These are phyloP conservation scores for Blepharisma undulans DNA, from an alignment of 169 alveolate genomes.

Conservation along the genomic window DNA sequence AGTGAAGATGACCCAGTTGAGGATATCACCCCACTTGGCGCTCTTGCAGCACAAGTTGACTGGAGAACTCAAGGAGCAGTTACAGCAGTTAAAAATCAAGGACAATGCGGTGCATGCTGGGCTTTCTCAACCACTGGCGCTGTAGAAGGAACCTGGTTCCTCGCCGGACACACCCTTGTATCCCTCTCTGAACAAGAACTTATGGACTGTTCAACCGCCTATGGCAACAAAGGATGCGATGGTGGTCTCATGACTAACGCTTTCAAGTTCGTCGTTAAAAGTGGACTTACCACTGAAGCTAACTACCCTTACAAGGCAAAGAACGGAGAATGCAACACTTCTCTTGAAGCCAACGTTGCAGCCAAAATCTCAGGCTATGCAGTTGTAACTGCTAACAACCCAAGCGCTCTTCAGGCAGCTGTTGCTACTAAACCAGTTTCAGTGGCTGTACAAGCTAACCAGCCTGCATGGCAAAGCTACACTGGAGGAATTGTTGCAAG, in stretches of 20 bases:
- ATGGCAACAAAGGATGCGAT: conserved; percentile 68
- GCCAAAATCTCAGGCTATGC: not conserved
- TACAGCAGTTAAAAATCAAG: conserved; percentile 62
- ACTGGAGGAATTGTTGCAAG: conserved; percentile 72
- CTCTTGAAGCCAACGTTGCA: not conserved
- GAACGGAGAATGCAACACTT: conserved; percentile 53
- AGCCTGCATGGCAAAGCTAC: conserved; percentile 88
- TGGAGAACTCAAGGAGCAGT: conserved; percentile 69
- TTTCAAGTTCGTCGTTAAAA: conserved; percentile 66
- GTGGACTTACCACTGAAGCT: conserved; percentile 67
- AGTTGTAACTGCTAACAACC: conserved; percentile 33
- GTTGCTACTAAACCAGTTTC: conserved; percentile 80
- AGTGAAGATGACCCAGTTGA: not conserved
- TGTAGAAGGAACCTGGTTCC: conserved; percentile 64
- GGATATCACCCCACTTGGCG: too few relatives aligned
- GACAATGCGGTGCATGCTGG: conserved; percentile 76
- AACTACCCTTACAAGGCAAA: conserved; percentile 75
- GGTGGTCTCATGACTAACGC: conserved; percentile 88
- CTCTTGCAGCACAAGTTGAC: conserved; percentile 32
- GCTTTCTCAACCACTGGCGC: conserved; percentile 68
- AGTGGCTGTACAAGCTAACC: conserved; percentile 92
- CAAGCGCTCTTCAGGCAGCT: conserved; percentile 53
- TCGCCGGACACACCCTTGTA: conserved; percentile 40
- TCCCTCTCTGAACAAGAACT: conserved; percentile 87
- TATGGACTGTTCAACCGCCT: conserved; percentile 78